phyloP scores from a whole-genome alignment of 2,329 filamentous ascomycete genomes.

The Aspergillus fumigatiaffinis region DNA sequence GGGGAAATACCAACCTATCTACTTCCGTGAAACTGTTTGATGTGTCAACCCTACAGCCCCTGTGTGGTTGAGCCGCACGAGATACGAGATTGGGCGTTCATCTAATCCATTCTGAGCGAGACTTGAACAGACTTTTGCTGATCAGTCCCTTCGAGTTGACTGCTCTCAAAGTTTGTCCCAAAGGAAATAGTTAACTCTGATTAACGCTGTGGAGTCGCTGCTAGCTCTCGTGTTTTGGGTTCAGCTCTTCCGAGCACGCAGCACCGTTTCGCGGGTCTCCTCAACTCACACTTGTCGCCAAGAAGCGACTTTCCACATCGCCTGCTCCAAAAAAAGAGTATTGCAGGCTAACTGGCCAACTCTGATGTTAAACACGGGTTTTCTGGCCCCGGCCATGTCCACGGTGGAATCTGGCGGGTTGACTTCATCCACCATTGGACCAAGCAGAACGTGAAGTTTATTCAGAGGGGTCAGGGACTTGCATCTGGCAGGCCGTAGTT shows the following conservation, averaged over 20 bases:
- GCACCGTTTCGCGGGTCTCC: too few relatives aligned
- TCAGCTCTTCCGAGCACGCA: not conserved
- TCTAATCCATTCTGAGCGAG: not conserved
- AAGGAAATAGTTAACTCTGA: not conserved
- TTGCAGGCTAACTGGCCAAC: not conserved
- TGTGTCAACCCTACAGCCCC: not conserved
- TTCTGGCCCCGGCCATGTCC: not conserved
- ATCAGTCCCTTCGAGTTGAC: not conserved
- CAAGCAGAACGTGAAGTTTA: not conserved
- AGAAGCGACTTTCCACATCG: too few relatives aligned
- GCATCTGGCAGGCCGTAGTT: not conserved
- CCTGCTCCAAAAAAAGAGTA: not conserved
- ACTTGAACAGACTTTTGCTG: not conserved
- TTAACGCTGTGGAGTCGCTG: too few relatives aligned
- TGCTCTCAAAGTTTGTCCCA: not conserved
- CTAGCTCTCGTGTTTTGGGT: not conserved
- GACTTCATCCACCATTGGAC: not conserved
- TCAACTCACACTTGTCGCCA: too few relatives aligned
- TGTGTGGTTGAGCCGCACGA: not conserved
- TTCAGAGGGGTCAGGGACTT: too few relatives aligned
- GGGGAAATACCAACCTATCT: not conserved
- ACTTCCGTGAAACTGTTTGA: not conserved
- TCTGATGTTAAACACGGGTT: not conserved
- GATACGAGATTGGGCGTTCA: not conserved
- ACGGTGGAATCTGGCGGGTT: not conserved